Evolutionary conservation across 192 early-diverging fungal species (phyloP), one percentile per base, ranked within the genome.

Genomic region (Phlyctochytrium arcticum): DNA sequence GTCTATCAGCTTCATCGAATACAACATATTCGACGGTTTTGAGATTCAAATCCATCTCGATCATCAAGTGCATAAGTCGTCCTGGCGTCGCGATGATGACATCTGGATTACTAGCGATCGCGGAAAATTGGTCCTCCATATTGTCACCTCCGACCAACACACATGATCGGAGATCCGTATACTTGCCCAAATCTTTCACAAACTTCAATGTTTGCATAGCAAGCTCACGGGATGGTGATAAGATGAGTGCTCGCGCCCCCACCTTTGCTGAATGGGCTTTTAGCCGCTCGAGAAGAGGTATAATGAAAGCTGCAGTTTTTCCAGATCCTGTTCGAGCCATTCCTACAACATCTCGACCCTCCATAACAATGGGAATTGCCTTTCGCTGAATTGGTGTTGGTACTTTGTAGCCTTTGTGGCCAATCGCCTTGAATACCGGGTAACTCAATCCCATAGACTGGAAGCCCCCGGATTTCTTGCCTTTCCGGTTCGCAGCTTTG

Each of bases 271-370:
- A 94, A 69, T 98, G 97, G 4, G 75, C 64, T 60, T 93, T 93
- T 1, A 99, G 79, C 19, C 80, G 75, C 67, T 98, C 90, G 27
- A 99, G 57, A 77, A 98, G 85, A 5, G 95, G 95, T 56, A 98
- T 92, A 66, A 95, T 69, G 70, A 96, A 96, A 4, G 94, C 90
- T 4, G 92, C 95, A 0, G 97, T 98, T 70, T 99, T 99, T 35
- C 97, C 97, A 36, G 92, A 95, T 65, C 97, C 97, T 2, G 96
- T 99, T 23, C 95, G 82, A 9, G 96, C 96, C 96, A 99, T 98
- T 60, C 90, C 96, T 2, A 99, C 94, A 2, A 98, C 89, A 77
- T 99, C 96, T 21, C 88, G 76, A 30, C 94, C 92, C 60, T 94
- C 82, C 70, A 96, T 80, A 50, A 96, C 87, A 51, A 95, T 68